Evolutionary conservation across 2,329 filamentous ascomycete species (phyloP).

Genomic region (Fusarium nisikadoi): DNA sequence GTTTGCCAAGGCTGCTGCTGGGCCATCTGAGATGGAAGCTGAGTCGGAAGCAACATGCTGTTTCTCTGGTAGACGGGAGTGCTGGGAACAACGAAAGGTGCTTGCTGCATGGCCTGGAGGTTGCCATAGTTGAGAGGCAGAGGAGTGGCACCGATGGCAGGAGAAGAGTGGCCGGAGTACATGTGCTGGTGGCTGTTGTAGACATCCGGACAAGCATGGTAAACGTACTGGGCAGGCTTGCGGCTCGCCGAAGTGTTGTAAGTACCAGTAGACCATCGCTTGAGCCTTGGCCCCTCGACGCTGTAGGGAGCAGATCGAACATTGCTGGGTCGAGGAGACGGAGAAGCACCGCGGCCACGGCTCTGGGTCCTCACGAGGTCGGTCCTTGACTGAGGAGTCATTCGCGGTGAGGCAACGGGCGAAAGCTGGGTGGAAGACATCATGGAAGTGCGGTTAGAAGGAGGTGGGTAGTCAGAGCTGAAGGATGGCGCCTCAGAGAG

Average conservation of each 20-base stretch:
- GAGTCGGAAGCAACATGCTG: slow-evolving; percentile 66
- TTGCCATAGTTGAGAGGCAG: slow-evolving; percentile 66
- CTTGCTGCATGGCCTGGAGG: slow-evolving; percentile 65
- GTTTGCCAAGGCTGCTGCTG: slow-evolving; percentile 61
- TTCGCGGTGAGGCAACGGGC: slow-evolving; percentile 76
- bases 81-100: slow-evolving; percentile 65
- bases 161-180: slow-evolving; percentile 53
- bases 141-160: slow-evolving; percentile 58
- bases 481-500: slow-evolving; percentile 75
- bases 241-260: slow-evolving; percentile 68
- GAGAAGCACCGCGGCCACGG: slow-evolving; percentile 73
- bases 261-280: slow-evolving; percentile 83
- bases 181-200: slow-evolving; percentile 68
- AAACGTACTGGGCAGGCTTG: slow-evolving; percentile 69
- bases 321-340: slow-evolving; percentile 71
- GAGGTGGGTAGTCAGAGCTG: slow-evolving; percentile 72
- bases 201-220: slow-evolving; percentile 69
- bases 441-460: slow-evolving; percentile 74
- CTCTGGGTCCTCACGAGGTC: slow-evolving; percentile 73
- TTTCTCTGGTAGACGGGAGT: slow-evolving; percentile 63
- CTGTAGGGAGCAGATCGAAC: slow-evolving; percentile 77
- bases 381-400: slow-evolving; percentile 69
- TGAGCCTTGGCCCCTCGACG: slow-evolving; percentile 72
- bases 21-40: slow-evolving; percentile 62
- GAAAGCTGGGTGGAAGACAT: slow-evolving; percentile 78